A percentile compares a stretch with the other conserved stretches of the same genome.
phyloP scores from a whole-genome alignment of 768 basidiomycete genomes.

The Suillus americanus region DNA sequence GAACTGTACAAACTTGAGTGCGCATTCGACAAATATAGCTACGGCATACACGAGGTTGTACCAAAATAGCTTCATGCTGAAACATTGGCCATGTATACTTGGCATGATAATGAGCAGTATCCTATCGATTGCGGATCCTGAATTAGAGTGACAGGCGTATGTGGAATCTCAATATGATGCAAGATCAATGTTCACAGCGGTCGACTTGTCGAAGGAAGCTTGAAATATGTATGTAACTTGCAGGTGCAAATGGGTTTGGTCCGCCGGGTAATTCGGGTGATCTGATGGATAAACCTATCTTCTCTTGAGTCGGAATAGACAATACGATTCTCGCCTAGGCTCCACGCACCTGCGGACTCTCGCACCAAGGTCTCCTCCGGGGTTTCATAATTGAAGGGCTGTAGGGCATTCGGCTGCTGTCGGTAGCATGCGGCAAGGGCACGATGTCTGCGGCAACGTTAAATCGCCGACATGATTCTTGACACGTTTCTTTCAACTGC shows the following conservation, averaged over 20 bases:
- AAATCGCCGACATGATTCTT: background rate
- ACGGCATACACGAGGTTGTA: background rate
- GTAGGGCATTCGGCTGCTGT: background rate
- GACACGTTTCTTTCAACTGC: background rate
- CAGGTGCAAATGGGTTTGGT: background rate
- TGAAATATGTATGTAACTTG: background rate
- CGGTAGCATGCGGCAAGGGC: background rate
- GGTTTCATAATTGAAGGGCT: background rate
- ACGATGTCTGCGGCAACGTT: background rate
- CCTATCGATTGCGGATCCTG: background rate
- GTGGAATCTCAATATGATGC: background rate
- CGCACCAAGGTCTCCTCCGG: too few species aligned
- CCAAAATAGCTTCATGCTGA: background rate
- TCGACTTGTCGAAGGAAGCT: background rate
- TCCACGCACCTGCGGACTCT: background rate
- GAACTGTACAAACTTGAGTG: background rate
- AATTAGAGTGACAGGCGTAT: background rate
- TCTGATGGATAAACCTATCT: background rate
- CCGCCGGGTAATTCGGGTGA: background rate
- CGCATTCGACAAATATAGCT: background rate
- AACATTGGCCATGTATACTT: background rate
- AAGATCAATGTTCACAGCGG: background rate
- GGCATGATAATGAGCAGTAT: background rate
- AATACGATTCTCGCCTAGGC: background rate
- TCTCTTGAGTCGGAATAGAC: background rate